These are phyloP conservation scores for Pestalotiopsis sp. DNA, from an alignment of 2,329 filamentous ascomycete genomes.

Conservation along the genomic window DNA sequence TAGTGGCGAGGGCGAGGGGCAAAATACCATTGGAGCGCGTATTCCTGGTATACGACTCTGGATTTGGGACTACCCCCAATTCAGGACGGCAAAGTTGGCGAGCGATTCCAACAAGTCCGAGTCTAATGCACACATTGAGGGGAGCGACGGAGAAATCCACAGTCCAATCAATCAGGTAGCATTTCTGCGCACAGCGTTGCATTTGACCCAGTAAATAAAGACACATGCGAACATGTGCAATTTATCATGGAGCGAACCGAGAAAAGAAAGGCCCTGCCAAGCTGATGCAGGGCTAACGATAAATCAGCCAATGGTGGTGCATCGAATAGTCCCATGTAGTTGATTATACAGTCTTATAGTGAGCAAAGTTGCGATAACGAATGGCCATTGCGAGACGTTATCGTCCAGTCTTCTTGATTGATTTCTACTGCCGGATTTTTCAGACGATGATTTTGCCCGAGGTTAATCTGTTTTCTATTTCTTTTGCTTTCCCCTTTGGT, in stretches of 20 bases:
- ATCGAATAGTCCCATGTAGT: too few relatives aligned
- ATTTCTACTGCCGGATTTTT: too few relatives aligned
- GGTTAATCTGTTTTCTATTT: too few relatives aligned
- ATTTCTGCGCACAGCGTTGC: not conserved
- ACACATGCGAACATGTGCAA: not conserved
- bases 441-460: too few relatives aligned
- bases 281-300: not conserved
- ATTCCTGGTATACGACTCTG: not conserved
- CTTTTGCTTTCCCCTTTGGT: too few relatives aligned
- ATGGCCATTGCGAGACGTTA: too few relatives aligned
- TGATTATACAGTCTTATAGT: too few relatives aligned
- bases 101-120: not conserved
- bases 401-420: too few relatives aligned
- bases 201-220: not conserved
- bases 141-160: not conserved
- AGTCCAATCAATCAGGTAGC: not conserved
- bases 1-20: not conserved
- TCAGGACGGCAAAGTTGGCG: not conserved
- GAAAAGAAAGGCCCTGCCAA: not conserved
- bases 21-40: not conserved
- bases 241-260: not conserved
- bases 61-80: not conserved
- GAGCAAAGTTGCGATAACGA: too few relatives aligned
- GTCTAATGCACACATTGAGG: not conserved
- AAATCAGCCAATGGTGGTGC: too few relatives aligned